A percentile compares a stretch with the other conserved stretches of the same genome.
Conservation (phyloP, 202 grass and related monocot species). For the Elaeis oleifera region DNA sequence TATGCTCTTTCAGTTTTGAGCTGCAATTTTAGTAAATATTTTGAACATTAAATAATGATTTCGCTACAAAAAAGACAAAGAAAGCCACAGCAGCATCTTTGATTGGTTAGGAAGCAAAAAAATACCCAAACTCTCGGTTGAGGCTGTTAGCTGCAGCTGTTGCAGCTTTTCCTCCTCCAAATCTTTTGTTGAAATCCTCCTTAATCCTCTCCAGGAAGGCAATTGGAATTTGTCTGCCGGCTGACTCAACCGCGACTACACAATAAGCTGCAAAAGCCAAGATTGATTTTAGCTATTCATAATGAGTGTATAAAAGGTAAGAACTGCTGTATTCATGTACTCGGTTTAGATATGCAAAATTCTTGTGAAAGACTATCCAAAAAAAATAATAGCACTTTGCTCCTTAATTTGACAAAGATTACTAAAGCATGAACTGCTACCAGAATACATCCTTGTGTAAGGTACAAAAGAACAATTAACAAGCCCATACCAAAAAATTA, state of each 20-base stretch:
- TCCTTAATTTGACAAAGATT: no score
- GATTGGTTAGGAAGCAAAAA: neutral
- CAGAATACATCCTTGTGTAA: no score
- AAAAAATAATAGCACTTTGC: no score
- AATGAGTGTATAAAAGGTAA: neutral
- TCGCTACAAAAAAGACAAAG: no score
- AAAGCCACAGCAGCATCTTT: neutral
- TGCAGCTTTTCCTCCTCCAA: conserved; percentile 78
- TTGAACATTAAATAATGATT: neutral
- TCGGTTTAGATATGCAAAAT: no score
- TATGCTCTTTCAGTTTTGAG: conserved; percentile 91
- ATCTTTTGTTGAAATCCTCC: conserved; percentile 85
- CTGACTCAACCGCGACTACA: conserved; percentile 76
- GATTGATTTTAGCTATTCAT: neutral
- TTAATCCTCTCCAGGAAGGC: conserved; percentile 83
- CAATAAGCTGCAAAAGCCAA: conserved; percentile 66
- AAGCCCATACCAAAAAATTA: no score
- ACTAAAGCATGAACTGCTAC: no score
- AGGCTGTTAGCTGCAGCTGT: conserved; percentile 69
- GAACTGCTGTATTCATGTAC: no score
- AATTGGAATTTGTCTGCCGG: conserved; percentile 79
- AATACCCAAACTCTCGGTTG: conserved; percentile 84
- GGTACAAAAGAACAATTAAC: no score
- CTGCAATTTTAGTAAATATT: conserved; percentile 20
- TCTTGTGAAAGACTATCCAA: no score